Evolutionary conservation across 805 yeast species (phyloP), one percentile per base, ranked within the genome.

Genomic region (Schwanniomyces vanrijiae): DNA sequence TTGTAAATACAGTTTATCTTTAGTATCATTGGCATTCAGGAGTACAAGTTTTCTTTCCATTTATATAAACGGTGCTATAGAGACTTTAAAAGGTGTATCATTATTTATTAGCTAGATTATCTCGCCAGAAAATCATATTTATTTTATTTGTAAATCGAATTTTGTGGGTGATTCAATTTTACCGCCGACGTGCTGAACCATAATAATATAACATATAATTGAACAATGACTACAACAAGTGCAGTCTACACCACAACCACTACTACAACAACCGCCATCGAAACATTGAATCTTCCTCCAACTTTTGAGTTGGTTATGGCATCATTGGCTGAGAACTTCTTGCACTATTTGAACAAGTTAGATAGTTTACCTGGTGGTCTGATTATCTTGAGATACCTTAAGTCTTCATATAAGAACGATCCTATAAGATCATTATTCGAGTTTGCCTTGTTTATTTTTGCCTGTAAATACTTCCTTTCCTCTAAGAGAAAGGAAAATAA

Each of bases 401-500:
- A 77, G 53, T 83, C 90, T 10, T 90, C 97, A 2, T 91, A 91
- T 64, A 90, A 90, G 64, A 82, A 94, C 66, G 99, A 94, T 65
- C 99, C 99, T 1, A 78, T 90, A 50, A 81, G 99, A 58, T 88
- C 98, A 0, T 60, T 89, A 6, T 75, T 94, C 45, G 99, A 94
- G 68, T 65, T 87, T 31, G 73, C 83, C 14, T 75, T 94, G 56
- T 80, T 90, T 28, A 62, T 90, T 11, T 87, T 91, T 65, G 98
- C 96, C 3, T 71, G 90, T 50, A 77, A 86, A 54, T 94, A 94
- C 69, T 90, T 92, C 56, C 65, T 81, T 64, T 88, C 86, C 48
- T 85, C 86, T 34, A 87, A 82, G 71, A 86, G 83, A 64, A 86
- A 86, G 55, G 88, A 81, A 56, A 81, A 84, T 61, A 88, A 87